Evolutionary conservation across 2,329 filamentous ascomycete species (phyloP).

Genomic region (Leptosphaerulina australis): DNA sequence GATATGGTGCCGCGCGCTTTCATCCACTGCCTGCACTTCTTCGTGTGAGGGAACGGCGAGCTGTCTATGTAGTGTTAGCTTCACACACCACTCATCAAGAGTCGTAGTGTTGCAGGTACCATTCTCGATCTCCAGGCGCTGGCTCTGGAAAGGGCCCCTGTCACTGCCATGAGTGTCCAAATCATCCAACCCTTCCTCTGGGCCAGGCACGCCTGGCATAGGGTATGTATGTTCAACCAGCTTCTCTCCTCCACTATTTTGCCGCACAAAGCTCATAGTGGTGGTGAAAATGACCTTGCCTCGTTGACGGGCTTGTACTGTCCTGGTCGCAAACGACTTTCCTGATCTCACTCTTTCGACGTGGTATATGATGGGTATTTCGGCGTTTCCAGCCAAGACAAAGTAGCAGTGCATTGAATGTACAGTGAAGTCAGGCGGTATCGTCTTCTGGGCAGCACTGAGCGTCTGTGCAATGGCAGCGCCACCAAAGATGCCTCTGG

Average conservation of each 20-base stretch:
- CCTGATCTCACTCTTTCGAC: conserved; percentile 94
- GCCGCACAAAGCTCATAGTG: conserved; percentile 84
- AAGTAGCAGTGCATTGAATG: conserved; percentile 99
- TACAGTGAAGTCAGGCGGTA: conserved; percentile 77
- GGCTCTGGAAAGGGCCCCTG: conserved; percentile 63
- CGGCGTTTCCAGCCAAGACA: conserved; percentile 83
- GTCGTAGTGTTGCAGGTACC: conserved; percentile 42
- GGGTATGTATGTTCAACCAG: conserved; percentile 69
- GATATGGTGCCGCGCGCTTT: conserved; percentile 76
- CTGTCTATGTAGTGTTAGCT: conserved; percentile 45
- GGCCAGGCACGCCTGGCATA: conserved; percentile 56
- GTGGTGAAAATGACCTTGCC: conserved; percentile 94
- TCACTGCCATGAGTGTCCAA: conserved; percentile 38
- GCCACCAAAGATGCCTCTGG: conserved; percentile 91
- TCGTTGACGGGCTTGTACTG: conserved; percentile 91
- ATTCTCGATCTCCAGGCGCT: conserved; percentile 63
- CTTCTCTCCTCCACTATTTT: conserved; percentile 63
- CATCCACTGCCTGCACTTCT: conserved; percentile 72
- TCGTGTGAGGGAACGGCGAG: conserved; percentile 63
- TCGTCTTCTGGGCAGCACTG: conserved; percentile 84
- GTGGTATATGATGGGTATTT: conserved; percentile 89
- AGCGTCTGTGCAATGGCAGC: conserved; percentile 92
- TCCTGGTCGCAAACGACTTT: conserved; percentile 85
- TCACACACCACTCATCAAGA: neutral
- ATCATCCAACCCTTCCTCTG: conserved; percentile 49